phyloP scores from a whole-genome alignment of 371 early-diverging fungal genomes.

The Mucor indicus region DNA sequence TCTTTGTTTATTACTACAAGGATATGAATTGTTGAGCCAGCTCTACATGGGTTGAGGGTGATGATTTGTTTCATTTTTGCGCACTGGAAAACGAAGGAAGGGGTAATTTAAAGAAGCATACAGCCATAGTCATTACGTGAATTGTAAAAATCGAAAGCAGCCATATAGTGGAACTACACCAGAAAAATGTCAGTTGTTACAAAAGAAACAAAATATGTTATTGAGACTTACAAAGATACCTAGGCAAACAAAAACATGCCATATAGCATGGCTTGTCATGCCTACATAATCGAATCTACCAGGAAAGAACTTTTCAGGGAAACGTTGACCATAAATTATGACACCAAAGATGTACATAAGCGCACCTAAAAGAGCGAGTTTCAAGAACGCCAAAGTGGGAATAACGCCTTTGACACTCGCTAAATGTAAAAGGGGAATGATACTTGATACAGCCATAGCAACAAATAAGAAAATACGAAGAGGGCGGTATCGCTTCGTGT shows the following conservation, averaged over 20 bases:
- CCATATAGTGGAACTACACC: constrained; percentile 49
- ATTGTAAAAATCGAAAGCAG: constrained; percentile 47
- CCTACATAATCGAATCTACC: constrained; percentile 66
- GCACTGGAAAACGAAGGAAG: too few species aligned
- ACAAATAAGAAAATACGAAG: constrained; percentile 53
- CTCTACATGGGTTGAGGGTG: too few species aligned
- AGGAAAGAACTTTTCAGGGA: constrained; percentile 68
- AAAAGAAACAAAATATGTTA: not conserved
- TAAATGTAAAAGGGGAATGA: constrained; percentile 49
- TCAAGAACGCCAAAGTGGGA: constrained; percentile 41
- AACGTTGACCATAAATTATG: constrained; percentile 50
- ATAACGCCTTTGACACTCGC: constrained; percentile 36
- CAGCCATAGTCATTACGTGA: constrained; percentile 47
- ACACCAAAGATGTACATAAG: constrained; percentile 51
- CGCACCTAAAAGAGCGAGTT: constrained; percentile 43
- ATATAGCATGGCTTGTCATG: constrained; percentile 65
- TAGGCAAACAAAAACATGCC: constrained; percentile 67
- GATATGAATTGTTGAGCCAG: too few species aligned
- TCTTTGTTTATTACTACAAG: too few species aligned
- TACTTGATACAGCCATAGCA: constrained; percentile 52
- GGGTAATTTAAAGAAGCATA: too few species aligned
- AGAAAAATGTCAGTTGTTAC: not conserved
- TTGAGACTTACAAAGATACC: constrained; percentile 47
- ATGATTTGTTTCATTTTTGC: too few species aligned
- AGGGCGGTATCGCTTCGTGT: constrained; percentile 32